phyloP scores from a whole-genome alignment of 2,329 filamentous ascomycete genomes.

The Fusarium sp. region DNA sequence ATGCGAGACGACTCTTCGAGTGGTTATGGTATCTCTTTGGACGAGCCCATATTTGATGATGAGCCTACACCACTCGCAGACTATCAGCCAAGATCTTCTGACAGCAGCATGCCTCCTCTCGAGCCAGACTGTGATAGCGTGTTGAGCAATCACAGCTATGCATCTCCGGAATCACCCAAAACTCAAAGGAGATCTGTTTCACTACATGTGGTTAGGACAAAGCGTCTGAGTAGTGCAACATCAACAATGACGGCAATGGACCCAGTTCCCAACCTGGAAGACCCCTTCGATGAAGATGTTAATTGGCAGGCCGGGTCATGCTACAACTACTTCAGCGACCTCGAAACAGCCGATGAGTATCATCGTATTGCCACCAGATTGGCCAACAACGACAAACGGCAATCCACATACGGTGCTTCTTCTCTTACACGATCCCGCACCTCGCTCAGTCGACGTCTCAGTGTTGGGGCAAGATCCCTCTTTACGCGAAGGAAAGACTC shows the following conservation, averaged over 20 bases:
- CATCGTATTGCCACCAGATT: conserved; percentile 48
- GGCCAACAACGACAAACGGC: conserved; percentile 41
- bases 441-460: conserved; percentile 39
- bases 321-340: conserved; percentile 45
- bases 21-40: conserved; percentile 32
- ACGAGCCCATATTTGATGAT: conserved; percentile 37
- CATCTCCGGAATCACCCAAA: conserved; percentile 29
- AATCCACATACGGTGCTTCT: conserved; percentile 26
- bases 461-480: conserved; percentile 40
- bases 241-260: conserved; percentile 9
- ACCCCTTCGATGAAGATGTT: conserved; percentile 23
- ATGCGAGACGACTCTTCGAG: conserved; percentile 39
- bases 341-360: conserved; percentile 47
- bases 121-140: conserved; percentile 40
- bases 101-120: conserved; percentile 37
- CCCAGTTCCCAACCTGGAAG: conserved; percentile 2
- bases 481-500: conserved; percentile 43
- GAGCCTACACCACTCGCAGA: conserved; percentile 18
- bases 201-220: conserved; percentile 26
- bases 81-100: conserved; percentile 30
- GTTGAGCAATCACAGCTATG: conserved; percentile 37
- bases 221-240: conserved; percentile 20
- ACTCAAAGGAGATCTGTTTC: conserved; percentile 15
- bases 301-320: conserved; percentile 26
- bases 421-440: conserved; percentile 21